Percentiles rank a stretch among this genome's conserved stretches.
phyloP scores from a whole-genome alignment of 2,329 filamentous ascomycete species.

The Coniella vitis region DNA sequence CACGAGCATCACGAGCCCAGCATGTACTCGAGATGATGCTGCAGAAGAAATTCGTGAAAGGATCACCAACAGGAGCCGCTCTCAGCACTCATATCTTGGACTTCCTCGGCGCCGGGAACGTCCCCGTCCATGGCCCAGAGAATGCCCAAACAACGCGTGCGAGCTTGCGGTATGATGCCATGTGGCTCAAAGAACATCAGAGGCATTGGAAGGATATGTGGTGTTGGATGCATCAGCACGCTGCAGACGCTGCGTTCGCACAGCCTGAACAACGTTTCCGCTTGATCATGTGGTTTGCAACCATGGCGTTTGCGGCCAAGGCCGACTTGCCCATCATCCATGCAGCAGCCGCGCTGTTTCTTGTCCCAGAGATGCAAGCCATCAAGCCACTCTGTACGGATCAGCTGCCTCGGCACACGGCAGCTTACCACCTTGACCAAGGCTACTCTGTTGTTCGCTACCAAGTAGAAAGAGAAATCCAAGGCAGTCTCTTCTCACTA shows the following conservation, averaged over 20 bases:
- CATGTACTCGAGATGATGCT: not conserved
- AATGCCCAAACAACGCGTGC: not conserved
- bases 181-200: not conserved
- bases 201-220: not conserved
- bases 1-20: not conserved
- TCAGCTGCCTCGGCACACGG: not conserved
- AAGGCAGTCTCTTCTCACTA: not conserved
- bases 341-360: conserved; percentile 9
- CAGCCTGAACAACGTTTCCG: not conserved
- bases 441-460: not conserved
- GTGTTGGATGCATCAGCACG: conserved; percentile 12
- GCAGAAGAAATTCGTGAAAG: not conserved
- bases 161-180: not conserved
- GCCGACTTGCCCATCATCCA: conserved; percentile 13
- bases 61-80: not conserved
- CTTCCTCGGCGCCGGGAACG: not conserved
- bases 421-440: not conserved
- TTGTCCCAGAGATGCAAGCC: conserved; percentile 3
- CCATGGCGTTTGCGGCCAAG: conserved; percentile 15
- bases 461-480: not conserved
- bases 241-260: not conserved
- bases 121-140: not conserved
- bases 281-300: conserved; percentile 19
- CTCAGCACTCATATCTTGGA: not conserved
- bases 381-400: not conserved